Evolutionary conservation across 106 monocot genomes (phyloP), one percentile per base, ranked within the genome.

Genomic region (Dendrobium catenatum): DNA sequence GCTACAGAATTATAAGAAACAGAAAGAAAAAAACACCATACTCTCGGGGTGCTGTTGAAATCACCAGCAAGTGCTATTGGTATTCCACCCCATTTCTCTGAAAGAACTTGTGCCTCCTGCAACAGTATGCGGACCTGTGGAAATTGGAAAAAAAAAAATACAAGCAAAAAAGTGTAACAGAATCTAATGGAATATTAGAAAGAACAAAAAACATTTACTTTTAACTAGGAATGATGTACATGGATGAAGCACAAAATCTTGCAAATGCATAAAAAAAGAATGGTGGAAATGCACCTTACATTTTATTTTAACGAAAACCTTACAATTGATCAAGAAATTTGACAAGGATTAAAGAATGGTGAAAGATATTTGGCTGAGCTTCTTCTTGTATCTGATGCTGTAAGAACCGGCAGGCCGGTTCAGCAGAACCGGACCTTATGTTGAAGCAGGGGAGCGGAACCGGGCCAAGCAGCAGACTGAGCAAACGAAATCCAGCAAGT

Each of bases 41-140:
- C 93, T 75, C 86, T 27, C 0, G 93, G 93, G 72, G 90, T 93
- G 73, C 85, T 83, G 79, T 93, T 93, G 75, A 93, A 93, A 88
- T 93, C 93, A 79, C 93, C 93, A 84, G 87, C 90, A 87, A 93
- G 86, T 44, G 90, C 72, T 82, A 93, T 81, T 73, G 93, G 93
- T 82, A 90, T 87, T 49, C 82, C 66, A 58, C 87, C 88, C 88
- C 86, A 88, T 85, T 88, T 93, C 75, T 87, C 78, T 73, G 93
- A 88, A 81, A 93, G 79, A 40, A 61, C 83, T 82, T 93, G 72
- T 46, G 90, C 93, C 55, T 85, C 83, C 51, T 56, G 81, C 79
- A 93, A 72, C 9, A 93, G 73, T 61, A 87, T 80, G 68, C 88
- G 81, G 24, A 93, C 80, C 93, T 93, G 86, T 54, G 18, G 54